Evolutionary conservation across 2,329 filamentous ascomycete genomes (phyloP).

Genomic region (Rugonectria rugulosa): DNA sequence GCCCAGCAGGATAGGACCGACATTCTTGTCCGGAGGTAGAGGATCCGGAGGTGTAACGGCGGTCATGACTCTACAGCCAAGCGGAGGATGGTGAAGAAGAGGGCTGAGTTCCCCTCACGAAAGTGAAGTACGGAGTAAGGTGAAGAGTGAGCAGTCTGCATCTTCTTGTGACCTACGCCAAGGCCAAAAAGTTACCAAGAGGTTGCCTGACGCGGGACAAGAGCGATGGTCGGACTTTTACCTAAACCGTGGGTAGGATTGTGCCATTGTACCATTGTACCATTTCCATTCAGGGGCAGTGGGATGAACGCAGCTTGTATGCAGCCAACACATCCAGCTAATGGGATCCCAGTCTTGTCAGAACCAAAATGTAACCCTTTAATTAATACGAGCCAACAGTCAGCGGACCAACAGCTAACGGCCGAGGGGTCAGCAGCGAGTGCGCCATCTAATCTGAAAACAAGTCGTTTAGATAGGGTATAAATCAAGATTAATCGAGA

Average conservation of each 20-base stretch:
- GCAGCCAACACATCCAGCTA: neutral
- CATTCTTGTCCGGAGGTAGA: slow-evolving; percentile 47
- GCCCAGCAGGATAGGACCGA: slow-evolving; percentile 42
- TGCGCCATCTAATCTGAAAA: no score
- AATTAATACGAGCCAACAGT: no score
- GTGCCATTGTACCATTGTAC: neutral
- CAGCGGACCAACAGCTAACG: no score
- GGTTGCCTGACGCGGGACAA: neutral
- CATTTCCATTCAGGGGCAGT: neutral
- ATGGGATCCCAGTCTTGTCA: neutral
- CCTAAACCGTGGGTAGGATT: neutral
- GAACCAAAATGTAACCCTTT: neutral
- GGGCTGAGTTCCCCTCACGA: no score
- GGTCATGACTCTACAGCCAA: slow-evolving; percentile 17
- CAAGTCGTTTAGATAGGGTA: no score
- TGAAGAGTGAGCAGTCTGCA: no score
- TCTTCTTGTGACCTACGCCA: no score
- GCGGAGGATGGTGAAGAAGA: neutral
- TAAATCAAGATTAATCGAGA: no score
- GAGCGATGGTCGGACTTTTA: neutral
- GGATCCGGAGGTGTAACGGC: slow-evolving; percentile 28
- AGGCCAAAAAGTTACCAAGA: neutral
- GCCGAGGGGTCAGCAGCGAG: no score
- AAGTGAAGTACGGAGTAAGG: no score
- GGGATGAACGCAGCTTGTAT: neutral